Evolutionary conservation across 2,329 filamentous ascomycete genomes (phyloP), one percentile per base, ranked within the genome.

Genomic region (Cladosporium sp.): DNA sequence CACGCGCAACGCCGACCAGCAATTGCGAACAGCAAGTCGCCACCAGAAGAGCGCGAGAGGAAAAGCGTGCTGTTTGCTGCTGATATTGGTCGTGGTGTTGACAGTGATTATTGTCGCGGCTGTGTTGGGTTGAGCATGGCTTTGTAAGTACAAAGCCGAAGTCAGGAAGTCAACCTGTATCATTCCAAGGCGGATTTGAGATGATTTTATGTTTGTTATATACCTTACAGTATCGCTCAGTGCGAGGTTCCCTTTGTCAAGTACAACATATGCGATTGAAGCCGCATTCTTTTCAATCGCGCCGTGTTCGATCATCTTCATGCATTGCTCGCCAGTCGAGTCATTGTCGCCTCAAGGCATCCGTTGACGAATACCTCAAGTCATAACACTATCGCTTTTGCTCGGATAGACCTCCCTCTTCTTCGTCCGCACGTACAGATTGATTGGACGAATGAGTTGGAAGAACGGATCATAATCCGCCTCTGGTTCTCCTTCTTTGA

Each of bases 31-130:
- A 72, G 95, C 95, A 21, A 92, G 90, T 69, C 85, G 92, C 73
- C 96, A 98, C 79, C 96, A 99, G 83, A 97, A 93, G 85, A 93
- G 92, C 68, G 95, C 95, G 31, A 87, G 96, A 70, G 95, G 92
- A 80, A 97, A 96, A 84, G 91, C 92, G 49, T 99, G 94, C 78
- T 97, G 93, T 77, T 81, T 99, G 76, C 80, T 99, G 74, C 80
- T 99, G 60, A 94, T 99, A 67, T 78, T 99, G 74, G 89, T 91
- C 1, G 87, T 99, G 57, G 95, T 99, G 67, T 78, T 98, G 73
- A 90, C 92, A 3, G 92, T 99, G 71, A 89, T 99, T 53, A 84
- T 99, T 67, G 80, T 99, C 71, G 96, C 95, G 16, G 91, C 94
- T 62, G 88, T 93, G 61, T 77, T 97, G 72, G 90, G 91, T 66